A percentile compares a stretch with the other conserved stretches of the same genome.
Conservation (phyloP, 306 rosid genomes). For the Citrullus amarus region DNA sequence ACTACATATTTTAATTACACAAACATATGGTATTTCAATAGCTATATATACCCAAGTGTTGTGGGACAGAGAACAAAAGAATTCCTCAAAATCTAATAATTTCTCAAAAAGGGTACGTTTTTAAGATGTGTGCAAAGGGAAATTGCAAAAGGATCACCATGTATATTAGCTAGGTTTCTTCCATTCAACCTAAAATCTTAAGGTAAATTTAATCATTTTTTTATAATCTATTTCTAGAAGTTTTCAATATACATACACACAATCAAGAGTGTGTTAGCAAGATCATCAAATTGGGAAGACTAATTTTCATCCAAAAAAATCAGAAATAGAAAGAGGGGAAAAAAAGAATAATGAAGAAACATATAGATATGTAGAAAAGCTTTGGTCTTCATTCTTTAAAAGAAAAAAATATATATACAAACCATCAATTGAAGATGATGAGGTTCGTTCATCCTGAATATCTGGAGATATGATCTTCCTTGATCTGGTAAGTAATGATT, state of each 20-base stretch:
- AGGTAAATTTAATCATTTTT: background rate
- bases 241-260: background rate
- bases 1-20: background rate
- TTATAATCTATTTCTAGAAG: background rate
- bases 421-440: constrained; percentile 8
- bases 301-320: background rate
- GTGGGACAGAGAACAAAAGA: background rate
- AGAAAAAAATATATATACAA: background rate
- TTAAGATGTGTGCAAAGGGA: background rate
- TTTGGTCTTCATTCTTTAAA: background rate
- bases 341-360: background rate
- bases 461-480: background rate
- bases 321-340: background rate
- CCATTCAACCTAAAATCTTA: background rate
- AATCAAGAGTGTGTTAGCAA: background rate
- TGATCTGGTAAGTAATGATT: background rate
- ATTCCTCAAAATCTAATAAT: background rate
- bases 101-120: background rate
- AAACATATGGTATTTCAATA: background rate
- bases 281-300: background rate
- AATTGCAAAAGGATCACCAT: background rate
- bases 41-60: background rate
- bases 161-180: background rate
- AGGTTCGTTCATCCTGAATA: background rate
- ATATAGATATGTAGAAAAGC: background rate